phyloP scores from a whole-genome alignment of 352 stramenopile genomes.

The Phytophthora multivora region DNA sequence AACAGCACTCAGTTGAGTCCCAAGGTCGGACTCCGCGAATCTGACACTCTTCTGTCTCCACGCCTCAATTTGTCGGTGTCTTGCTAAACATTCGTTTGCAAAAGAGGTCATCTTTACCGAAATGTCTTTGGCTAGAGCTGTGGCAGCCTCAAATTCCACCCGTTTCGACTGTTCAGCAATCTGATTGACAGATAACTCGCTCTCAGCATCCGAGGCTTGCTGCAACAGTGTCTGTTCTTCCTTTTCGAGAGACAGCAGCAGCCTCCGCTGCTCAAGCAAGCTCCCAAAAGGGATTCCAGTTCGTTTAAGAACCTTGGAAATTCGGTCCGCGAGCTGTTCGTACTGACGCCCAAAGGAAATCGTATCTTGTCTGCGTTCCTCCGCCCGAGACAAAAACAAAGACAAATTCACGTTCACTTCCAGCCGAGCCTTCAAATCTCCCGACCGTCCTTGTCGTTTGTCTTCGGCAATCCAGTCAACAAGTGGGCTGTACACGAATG shows the following conservation, averaged over 20 bases:
- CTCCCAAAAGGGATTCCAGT: constrained; percentile 20
- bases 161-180: constrained; percentile 12
- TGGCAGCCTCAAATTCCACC: constrained; percentile 4
- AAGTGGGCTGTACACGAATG: constrained; percentile 88
- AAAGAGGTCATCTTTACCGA: constrained; percentile 38
- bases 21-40: constrained; percentile 26
- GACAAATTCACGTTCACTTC: constrained; percentile 88
- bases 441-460: constrained; percentile 35
- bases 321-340: constrained; percentile 21
- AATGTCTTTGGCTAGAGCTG: constrained; percentile 10
- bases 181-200: constrained; percentile 11
- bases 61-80: constrained; percentile 52
- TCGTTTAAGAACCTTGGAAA: constrained; percentile 24
- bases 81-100: constrained; percentile 48
- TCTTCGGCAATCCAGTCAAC: constrained; percentile 73
- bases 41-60: constrained; percentile 39
- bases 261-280: constrained; percentile 27
- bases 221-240: constrained; percentile 34
- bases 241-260: constrained; percentile 24
- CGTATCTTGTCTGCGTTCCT: constrained; percentile 76
- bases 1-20: constrained; percentile 10
- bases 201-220: constrained; percentile 6
- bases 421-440: constrained; percentile 69
- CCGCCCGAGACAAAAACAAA: constrained; percentile 79
- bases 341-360: constrained; percentile 52